Evolutionary conservation across 768 basidiomycete species (phyloP).

Genomic region (Pholiota microspora): DNA sequence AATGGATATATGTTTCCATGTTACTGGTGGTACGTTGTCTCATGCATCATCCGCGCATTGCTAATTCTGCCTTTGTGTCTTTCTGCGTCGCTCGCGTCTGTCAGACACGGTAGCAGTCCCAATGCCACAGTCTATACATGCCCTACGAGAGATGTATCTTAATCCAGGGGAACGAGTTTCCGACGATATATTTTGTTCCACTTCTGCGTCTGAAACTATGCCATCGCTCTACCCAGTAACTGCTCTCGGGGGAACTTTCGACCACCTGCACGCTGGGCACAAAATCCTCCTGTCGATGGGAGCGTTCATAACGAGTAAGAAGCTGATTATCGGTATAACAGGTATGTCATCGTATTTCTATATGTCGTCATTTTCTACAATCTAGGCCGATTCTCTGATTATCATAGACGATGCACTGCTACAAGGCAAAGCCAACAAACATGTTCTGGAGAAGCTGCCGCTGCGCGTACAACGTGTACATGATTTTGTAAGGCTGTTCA

Average conservation of each 20-base stretch:
- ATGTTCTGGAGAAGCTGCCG: slow-evolving; percentile 62
- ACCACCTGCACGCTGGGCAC: slow-evolving; percentile 96
- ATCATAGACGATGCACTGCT: slow-evolving; percentile 66
- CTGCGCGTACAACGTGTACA: slow-evolving; percentile 56
- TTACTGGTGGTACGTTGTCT: slow-evolving; percentile 42
- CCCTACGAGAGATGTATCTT: slow-evolving; percentile 37
- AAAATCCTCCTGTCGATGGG: slow-evolving; percentile 95
- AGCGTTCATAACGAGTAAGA: slow-evolving; percentile 73
- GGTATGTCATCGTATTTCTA: slow-evolving; percentile 43
- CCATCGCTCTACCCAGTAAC: slow-evolving; percentile 57
- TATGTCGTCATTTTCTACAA: slow-evolving; percentile 12
- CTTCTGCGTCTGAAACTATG: slow-evolving; percentile 7
- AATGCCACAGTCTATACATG: slow-evolving; percentile 40
- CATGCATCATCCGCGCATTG: not conserved
- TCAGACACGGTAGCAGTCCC: slow-evolving; percentile 39
- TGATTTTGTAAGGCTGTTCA: slow-evolving; percentile 71
- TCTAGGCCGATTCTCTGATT: no score
- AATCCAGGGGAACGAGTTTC: slow-evolving; percentile 25
- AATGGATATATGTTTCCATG: slow-evolving; percentile 45
- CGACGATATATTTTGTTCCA: slow-evolving; percentile 15
- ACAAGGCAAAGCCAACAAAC: slow-evolving; percentile 64
- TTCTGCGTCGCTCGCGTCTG: not conserved
- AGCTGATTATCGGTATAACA: slow-evolving; percentile 89
- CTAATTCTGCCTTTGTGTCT: not conserved
- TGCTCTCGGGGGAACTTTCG: slow-evolving; percentile 95